Base-by-base conservation (phyloP, 2,329 filamentous ascomycete species). In the Talaromyces rugulosus region DNA sequence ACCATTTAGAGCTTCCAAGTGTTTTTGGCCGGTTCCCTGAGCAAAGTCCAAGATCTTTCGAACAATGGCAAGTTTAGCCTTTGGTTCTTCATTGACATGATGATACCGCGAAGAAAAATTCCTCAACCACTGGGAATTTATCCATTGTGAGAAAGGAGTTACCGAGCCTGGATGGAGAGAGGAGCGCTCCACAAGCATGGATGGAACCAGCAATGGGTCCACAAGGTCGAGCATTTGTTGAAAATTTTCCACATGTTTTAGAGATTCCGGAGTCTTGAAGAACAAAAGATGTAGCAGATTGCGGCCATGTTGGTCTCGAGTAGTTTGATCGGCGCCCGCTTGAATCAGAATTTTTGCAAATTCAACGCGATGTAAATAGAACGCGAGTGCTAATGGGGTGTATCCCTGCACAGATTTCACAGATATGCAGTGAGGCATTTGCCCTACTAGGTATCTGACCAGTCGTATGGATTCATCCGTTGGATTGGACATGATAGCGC, bases 311-410 rank as follows among this genome's bases (percentile, higher is more conserved):
- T 75, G 76, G 69, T 91, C 87, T 28, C 87, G 87, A 36, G 77
- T 77, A 0, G 85, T 84, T 69, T 91, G 87, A 69, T 95, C 86
- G 2, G 90, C 89, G 3, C 89, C 90, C 30, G 83, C 85, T 1
- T 82, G 78, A 57, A 94, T 81, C 40, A 96, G 81, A 0, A 85
- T 78, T 68, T 85, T 84, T 16, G 83, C 74, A 34, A 69, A 72
- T 16, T 62, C 65, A 8, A 64, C 40, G 5, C 67, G 67, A 36
- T 67, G 71, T 3, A 85, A 75, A 2, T 80, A 75, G 64, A 87
- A 88, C 1, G 91, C 90, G 9, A 91, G 72, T 61, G 87, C 82
- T 0, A 96, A 79, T 1, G 91, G 90, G 0, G 90, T 93, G 1
- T 71, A 66, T 18, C 72, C 74, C 18, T 64, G 64, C 1, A 56